phyloP scores from a whole-genome alignment of 495 filamentous ascomycete species.

The Pseudotulostoma volvatum region DNA sequence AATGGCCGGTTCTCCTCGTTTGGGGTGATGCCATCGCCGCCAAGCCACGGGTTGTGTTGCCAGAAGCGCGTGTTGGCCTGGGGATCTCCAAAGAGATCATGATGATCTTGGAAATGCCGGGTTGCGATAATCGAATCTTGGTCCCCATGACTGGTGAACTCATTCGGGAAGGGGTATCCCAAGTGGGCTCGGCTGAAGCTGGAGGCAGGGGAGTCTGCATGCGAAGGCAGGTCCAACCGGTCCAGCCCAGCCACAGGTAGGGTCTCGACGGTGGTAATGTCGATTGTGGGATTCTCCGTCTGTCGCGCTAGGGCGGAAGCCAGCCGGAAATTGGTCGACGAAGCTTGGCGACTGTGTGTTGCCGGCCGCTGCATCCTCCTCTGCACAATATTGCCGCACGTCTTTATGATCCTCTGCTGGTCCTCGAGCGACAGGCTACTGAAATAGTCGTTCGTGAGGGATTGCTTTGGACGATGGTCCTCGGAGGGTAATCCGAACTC shows the following conservation, averaged over 20 bases:
- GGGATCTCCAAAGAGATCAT: constrained; percentile 33
- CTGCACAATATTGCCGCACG: constrained; percentile 32
- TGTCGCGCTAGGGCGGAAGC: constrained; percentile 28
- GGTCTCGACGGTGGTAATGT: constrained; percentile 31
- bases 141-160: constrained; percentile 27
- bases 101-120: constrained; percentile 18
- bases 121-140: constrained; percentile 8
- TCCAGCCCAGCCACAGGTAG: constrained; percentile 22
- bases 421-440: constrained; percentile 23
- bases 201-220: constrained; percentile 32
- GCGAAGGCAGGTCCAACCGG: constrained; percentile 23
- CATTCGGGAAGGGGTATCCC: constrained; percentile 29
- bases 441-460: constrained; percentile 31
- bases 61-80: constrained; percentile 35
- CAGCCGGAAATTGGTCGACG: constrained; percentile 27
- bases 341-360: constrained; percentile 30
- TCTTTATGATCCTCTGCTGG: constrained; percentile 31
- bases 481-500: constrained; percentile 24
- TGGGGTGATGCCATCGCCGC: constrained; percentile 33
- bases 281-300: constrained; percentile 31
- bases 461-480: constrained; percentile 24
- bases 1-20: constrained; percentile 33
- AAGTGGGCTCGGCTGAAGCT: constrained; percentile 33
- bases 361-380: constrained; percentile 23
- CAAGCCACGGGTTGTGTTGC: constrained; percentile 32